phyloP scores from a whole-genome alignment of 345 rosid species.

The Salix koriyanagi region DNA sequence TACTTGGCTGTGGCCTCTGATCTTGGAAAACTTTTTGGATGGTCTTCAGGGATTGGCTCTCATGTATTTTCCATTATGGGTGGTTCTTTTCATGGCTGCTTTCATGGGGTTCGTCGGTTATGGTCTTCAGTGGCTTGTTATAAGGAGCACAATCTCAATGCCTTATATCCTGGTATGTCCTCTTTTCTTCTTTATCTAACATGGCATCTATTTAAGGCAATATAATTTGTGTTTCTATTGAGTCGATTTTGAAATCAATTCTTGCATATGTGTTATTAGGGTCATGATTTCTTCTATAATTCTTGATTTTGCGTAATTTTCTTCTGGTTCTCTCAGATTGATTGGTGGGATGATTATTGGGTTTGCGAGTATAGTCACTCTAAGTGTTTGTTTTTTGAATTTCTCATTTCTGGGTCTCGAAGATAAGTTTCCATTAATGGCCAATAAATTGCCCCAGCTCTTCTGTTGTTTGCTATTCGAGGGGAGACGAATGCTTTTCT shows the following conservation, averaged over 20 bases:
- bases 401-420: not conserved
- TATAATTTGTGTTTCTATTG: not conserved
- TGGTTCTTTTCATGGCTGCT: constrained; percentile 77
- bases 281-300: not conserved
- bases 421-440: not conserved
- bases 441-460: not conserved
- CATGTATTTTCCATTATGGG: constrained; percentile 64
- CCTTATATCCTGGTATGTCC: constrained; percentile 70
- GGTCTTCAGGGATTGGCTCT: constrained; percentile 96
- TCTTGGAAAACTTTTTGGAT: constrained; percentile 85
- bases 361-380: not conserved
- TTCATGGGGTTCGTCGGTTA: constrained; percentile 80
- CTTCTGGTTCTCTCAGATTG: not conserved
- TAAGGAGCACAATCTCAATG: constrained; percentile 49
- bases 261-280: not conserved
- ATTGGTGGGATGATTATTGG: not conserved
- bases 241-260: not conserved
- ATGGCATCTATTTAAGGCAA: not conserved
- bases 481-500: too few relatives aligned
- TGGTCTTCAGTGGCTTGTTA: constrained; percentile 84
- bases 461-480: not conserved
- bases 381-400: not conserved
- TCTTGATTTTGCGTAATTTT: not conserved
- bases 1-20: constrained; percentile 92
- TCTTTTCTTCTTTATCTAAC: not conserved